phyloP scores from a whole-genome alignment of 2,329 filamentous ascomycete species.

The Blastomyces gilchristii region DNA sequence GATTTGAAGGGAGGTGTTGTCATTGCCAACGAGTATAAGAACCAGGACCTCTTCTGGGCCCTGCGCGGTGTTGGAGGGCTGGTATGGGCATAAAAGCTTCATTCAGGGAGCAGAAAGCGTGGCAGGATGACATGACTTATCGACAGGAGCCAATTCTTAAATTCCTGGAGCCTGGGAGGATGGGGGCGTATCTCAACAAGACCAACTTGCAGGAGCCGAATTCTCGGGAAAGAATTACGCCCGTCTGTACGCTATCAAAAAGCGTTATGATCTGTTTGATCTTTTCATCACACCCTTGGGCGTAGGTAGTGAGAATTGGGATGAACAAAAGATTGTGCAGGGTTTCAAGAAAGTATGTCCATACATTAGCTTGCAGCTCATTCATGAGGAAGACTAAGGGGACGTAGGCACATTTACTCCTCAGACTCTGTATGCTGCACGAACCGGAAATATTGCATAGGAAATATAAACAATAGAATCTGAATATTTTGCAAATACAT shows the following conservation, averaged over 20 bases:
- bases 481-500: too few species aligned
- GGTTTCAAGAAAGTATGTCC: neutral
- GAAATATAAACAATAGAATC: too few species aligned
- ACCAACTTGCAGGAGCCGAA: constrained; percentile 26
- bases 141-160: neutral
- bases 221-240: constrained; percentile 32
- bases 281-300: constrained; percentile 40
- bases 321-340: neutral
- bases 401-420: too few species aligned
- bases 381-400: neutral
- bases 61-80: constrained; percentile 47
- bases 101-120: neutral
- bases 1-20: constrained; percentile 34
- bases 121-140: neutral
- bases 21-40: constrained; percentile 37
- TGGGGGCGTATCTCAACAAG: constrained; percentile 35
- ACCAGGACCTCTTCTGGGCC: constrained; percentile 55
- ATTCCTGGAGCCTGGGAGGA: neutral
- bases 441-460: too few species aligned
- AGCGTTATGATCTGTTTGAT: constrained; percentile 31
- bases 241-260: constrained; percentile 28
- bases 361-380: neutral
- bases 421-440: too few species aligned
- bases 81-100: neutral
- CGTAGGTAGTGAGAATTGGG: constrained; percentile 40